Evolutionary conservation across 805 yeast genomes (phyloP).

Genomic region (Wickerhamiella siamensis): DNA sequence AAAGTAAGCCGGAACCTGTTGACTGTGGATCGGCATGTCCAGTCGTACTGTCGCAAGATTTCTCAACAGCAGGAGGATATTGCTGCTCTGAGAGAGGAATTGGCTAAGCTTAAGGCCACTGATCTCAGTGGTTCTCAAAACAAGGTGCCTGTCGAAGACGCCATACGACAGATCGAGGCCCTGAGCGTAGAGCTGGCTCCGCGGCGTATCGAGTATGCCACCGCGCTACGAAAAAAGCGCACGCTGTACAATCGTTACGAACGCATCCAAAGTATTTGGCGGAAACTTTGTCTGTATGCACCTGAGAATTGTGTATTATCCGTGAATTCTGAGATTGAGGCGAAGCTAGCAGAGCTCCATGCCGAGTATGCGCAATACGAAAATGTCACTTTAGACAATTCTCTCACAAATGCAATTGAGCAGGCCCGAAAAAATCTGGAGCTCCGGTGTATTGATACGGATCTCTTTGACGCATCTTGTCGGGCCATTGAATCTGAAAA

Average conservation of each 20-base stretch:
- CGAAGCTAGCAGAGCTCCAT: no score
- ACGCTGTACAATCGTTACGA: not conserved
- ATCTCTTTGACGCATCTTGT: not conserved
- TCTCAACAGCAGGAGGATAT: constrained; percentile 67
- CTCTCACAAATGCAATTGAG: not conserved
- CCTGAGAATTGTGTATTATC: not conserved
- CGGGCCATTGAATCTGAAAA: not conserved
- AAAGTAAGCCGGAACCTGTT: constrained; percentile 61
- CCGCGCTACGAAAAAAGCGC: not conserved
- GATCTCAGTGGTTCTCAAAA: not conserved
- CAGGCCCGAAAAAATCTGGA: not conserved
- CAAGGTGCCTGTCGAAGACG: not conserved
- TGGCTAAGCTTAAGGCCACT: not conserved
- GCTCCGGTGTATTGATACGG: not conserved
- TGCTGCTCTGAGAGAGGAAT: constrained; percentile 43
- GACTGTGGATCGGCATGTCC: constrained; percentile 67
- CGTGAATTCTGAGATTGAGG: not conserved
- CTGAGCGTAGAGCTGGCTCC: no score
- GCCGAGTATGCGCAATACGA: not conserved
- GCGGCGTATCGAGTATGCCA: not conserved
- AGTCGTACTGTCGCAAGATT: constrained; percentile 70
- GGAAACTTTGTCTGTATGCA: not conserved
- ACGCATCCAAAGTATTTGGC: not conserved
- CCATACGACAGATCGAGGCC: not conserved
- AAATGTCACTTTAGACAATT: not conserved